Base-by-base conservation (phyloP, 2,329 filamentous ascomycete genomes). In the Chaetoscypha palmicola region DNA sequence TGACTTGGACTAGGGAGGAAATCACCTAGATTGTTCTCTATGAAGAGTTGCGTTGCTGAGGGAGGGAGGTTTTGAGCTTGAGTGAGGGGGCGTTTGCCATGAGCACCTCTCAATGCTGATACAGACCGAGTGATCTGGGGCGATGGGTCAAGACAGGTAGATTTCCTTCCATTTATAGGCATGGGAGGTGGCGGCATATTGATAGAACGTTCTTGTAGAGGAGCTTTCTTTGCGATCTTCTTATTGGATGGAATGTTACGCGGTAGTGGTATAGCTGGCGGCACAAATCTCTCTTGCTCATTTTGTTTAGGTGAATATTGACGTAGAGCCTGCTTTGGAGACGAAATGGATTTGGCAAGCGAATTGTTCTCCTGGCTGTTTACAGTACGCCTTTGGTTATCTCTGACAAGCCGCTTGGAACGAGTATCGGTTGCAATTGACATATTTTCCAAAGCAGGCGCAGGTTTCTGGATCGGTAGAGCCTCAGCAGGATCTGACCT, bases 1-100 rank as follows among this genome's bases (percentile, higher is more conserved):
- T 81, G 76, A 0, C 73, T 76, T 0, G 72, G 66, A n/a, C 68
- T 72, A 0, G 74, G 74, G 34, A 77, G 73, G 48, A 77, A 69
- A 42, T 76, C 73, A 30, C 76, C 73, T 5, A 73, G 54, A 46
- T 74, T 66, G 31, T 58, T 54, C 22, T 67, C 60, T 7, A 77
- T 61, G n/a, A 78, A 76, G 7, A 68, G 63, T 47, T 77, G 75
- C 0, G 74, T 78, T 50, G 32, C 32, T 16, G 32, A 16, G 3
- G 32, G 32, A 5, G 32, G 32, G 4, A 17, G 12, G 4, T 16
- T 34, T 34, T 34, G n/a, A n/a, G 32, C 32, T 19, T 34, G 32
- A 16, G n/a, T 16, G 16, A 9, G n/a, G 3, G 9, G 2, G 4
- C 19, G 2, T 19, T 34, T 19, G 16, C 12, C 24, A 10, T 19